These are phyloP conservation scores for Mycena citricolor DNA, from an alignment of 1,284 basidiomycete species.

Conservation along the genomic window DNA sequence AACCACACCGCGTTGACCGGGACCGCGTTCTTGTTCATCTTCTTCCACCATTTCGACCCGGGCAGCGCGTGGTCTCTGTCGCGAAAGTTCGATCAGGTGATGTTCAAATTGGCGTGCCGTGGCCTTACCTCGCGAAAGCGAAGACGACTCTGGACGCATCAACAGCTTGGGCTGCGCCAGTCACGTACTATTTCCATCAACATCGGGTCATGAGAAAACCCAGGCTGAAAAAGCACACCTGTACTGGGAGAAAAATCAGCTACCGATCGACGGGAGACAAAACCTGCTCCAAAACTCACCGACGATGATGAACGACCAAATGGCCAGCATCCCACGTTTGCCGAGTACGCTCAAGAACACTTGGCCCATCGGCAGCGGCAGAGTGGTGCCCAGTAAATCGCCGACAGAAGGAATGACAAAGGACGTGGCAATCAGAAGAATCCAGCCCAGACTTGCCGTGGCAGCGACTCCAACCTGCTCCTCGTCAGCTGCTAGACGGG, in stretches of 20 bases:
- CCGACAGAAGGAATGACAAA: constrained; percentile 60
- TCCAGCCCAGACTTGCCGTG: constrained; percentile 63
- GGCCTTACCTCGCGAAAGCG: constrained; percentile 51
- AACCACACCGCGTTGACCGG: constrained; percentile 76
- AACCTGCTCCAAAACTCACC: no score
- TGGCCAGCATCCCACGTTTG: constrained; percentile 65
- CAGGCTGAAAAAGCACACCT: no score
- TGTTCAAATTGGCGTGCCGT: background rate
- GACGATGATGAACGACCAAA: constrained; percentile 71
- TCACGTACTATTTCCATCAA: constrained; percentile 56
- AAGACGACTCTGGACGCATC: constrained; percentile 75
- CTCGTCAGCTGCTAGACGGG: background rate
- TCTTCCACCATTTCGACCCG: constrained; percentile 67
- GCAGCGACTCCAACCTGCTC: constrained; percentile 50
- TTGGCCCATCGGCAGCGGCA: constrained; percentile 72
- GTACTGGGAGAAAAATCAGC: no score
- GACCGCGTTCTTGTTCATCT: constrained; percentile 60
- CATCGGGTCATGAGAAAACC: no score
- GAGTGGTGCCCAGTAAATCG: constrained; percentile 45
- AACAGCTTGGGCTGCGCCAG: constrained; percentile 72
- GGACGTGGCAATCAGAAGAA: constrained; percentile 61
- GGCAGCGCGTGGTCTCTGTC: constrained; percentile 67
- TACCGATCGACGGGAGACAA: constrained; percentile 16
- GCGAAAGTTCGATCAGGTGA: background rate
- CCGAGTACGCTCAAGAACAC: constrained; percentile 66